A percentile compares a stretch with the other conserved stretches of the same genome.
These are phyloP conservation scores for Escovopsis sp. DNA, from an alignment of 2,329 filamentous ascomycete genomes.

Conservation along the genomic window DNA sequence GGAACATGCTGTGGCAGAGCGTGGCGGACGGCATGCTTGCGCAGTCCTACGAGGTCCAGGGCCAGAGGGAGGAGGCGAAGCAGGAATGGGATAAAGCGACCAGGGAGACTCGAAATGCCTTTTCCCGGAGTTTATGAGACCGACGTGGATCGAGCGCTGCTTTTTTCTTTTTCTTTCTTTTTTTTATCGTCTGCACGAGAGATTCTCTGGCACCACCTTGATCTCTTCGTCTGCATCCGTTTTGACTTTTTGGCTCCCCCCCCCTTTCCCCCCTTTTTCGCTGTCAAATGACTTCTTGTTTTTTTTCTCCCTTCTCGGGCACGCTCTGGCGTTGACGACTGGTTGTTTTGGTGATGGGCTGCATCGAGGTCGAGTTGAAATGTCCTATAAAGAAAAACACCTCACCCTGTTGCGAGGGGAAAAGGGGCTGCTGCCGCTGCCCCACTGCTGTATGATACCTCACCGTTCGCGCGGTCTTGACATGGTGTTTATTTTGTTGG, in stretches of 20 bases:
- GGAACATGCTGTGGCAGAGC: conserved; percentile 63
- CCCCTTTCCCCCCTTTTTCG: too few relatives aligned
- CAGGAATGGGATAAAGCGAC: conserved; percentile 27
- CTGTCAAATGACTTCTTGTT: background rate
- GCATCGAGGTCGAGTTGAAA: background rate
- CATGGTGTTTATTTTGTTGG: background rate
- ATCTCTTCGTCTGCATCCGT: too few relatives aligned
- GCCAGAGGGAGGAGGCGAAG: conserved; percentile 34
- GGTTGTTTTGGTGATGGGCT: too few relatives aligned
- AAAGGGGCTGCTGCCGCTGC: too few relatives aligned
- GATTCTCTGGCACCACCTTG: too few relatives aligned
- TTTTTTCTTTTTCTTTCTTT: conserved; percentile 1
- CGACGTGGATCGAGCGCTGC: background rate
- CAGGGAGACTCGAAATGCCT: conserved; percentile 27
- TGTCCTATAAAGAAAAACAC: conserved; percentile 1
- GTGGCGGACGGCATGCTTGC: conserved; percentile 68
- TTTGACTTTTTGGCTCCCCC: too few relatives aligned
- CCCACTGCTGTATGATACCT: conserved; percentile 13
- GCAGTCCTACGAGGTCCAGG: conserved; percentile 59
- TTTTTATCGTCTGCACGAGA: background rate
- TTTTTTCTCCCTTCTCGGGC: background rate
- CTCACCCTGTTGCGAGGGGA: too few relatives aligned
- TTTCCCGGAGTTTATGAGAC: conserved; percentile 18
- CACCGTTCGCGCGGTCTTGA: conserved; percentile 3
- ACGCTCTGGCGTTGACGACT: too few relatives aligned